phyloP scores from a whole-genome alignment of 179 eudicot genomes.

The Nepenthes alata region DNA sequence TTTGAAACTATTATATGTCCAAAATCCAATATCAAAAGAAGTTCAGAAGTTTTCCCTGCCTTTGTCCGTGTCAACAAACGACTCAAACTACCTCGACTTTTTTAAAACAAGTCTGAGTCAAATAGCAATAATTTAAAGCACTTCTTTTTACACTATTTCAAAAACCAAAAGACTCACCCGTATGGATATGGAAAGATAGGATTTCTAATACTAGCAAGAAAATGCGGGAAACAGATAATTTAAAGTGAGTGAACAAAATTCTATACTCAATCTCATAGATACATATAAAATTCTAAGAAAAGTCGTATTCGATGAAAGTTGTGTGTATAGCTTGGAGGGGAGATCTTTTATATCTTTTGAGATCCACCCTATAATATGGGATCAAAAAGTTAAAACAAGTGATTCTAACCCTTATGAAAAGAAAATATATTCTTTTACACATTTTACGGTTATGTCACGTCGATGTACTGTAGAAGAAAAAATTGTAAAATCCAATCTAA shows the following conservation, averaged over 20 bases:
- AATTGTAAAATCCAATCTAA: background rate
- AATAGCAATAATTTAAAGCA: conserved; percentile 2
- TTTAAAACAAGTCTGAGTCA: background rate
- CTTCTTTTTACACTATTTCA: conserved; percentile 4
- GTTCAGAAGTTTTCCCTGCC: conserved; percentile 1
- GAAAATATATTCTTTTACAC: background rate
- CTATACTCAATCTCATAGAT: too few species aligned
- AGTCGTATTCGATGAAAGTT: too few species aligned
- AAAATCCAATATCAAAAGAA: conserved; percentile 7
- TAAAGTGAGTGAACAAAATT: too few species aligned
- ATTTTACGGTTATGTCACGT: conserved; percentile 1
- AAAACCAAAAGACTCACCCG: background rate
- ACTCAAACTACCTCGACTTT: background rate
- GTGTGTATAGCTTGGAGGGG: too few species aligned
- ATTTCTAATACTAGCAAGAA: background rate
- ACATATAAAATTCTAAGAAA: too few species aligned
- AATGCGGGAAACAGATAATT: background rate
- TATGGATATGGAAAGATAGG: conserved; percentile 1
- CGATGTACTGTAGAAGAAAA: background rate
- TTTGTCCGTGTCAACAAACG: background rate
- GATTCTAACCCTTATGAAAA: conserved; percentile 4
- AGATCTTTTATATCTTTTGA: too few species aligned
- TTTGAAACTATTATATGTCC: conserved; percentile 4
- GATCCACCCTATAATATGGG: too few species aligned
- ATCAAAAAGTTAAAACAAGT: background rate